Base-by-base conservation (phyloP, 352 stramenopile species). In the Phytophthora pinifolia region DNA sequence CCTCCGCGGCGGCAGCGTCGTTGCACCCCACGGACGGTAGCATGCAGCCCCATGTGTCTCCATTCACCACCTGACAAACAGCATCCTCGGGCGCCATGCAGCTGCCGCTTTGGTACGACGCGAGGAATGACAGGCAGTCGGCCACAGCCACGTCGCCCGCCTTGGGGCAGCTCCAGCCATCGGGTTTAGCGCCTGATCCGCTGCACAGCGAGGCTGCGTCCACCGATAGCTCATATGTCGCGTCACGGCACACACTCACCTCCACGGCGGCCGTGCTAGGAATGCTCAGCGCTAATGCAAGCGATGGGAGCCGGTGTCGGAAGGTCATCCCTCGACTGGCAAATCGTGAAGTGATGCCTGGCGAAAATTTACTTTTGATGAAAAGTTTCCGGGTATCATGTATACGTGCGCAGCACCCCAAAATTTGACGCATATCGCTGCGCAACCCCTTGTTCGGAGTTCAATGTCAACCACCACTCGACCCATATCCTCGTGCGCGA, bases 211-310 rank as follows among this genome's bases (percentile, higher is more conserved):
- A 10, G 22, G 56, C 49, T 9, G 35, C 46, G 14, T 17, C 8
- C 22, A 27, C 30, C 25, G 54, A 20, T 2, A 71, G 31, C 9
- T 17, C 27, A 36, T 67, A 71, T 2, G 62, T 71, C 9, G 62
- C 62, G 31, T 71, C 62, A 7, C 45, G 57, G 41, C 62, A 71
- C 18, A 71, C 57, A 34, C 60, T 68, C 38, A 68, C 60, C 14
- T 48, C 25, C 10, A 48, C n/a, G 25, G 42, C 42, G 25, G 29
- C 25, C 7, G 29, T 14, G 25, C 12, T 13, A 1, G 29, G n/a
- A 4, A 14, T 29, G 27, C 25, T 6, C 12, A 34, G 42, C 13
- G 27, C 42, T 27, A 27, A 27, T 27, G 3, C 2, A 4, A 27
- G 22, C 22, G 6, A 27, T 6, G 3, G 2, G 22, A 27, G 22